A percentile compares a stretch with the other conserved stretches of the same genome.
These are phyloP conservation scores for Ustanciosporium gigantosporum DNA, from an alignment of 1,284 basidiomycete species.

Conservation along the genomic window DNA sequence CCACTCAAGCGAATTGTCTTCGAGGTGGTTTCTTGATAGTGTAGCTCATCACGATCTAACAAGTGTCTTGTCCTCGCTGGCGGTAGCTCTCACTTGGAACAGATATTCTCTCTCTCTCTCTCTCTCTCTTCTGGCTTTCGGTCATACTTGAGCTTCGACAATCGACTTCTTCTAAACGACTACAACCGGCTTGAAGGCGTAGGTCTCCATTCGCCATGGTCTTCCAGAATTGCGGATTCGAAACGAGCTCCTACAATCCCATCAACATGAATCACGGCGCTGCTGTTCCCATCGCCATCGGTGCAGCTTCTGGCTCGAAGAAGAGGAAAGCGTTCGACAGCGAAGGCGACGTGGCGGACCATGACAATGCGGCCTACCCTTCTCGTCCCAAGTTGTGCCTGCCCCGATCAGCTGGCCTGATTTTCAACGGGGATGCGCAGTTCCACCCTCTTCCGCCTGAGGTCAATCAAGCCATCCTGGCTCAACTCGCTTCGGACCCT, in stretches of 20 bases:
- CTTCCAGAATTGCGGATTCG: conserved; percentile 25
- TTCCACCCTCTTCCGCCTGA: conserved; percentile 45
- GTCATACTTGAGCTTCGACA: too few relatives aligned
- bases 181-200: too few relatives aligned
- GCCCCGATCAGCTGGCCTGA: conserved; percentile 17
- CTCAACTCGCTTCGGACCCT: conserved; percentile 28
- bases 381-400: conserved; percentile 24
- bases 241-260: conserved; percentile 9
- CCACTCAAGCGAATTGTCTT: too few relatives aligned
- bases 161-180: too few relatives aligned
- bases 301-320: conserved; percentile 2
- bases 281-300: conserved; percentile 1
- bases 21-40: too few relatives aligned
- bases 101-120: too few relatives aligned
- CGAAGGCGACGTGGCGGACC: conserved; percentile 9
- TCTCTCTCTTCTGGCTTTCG: too few relatives aligned
- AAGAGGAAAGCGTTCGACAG: conserved; percentile 28
- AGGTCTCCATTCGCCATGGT: conserved; percentile 8
- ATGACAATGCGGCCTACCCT: conserved; percentile 2
- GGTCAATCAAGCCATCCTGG: conserved; percentile 37
- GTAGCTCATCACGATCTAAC: too few relatives aligned
- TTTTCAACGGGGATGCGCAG: conserved; percentile 25
- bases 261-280: conserved; percentile 19
- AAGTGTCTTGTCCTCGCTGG: too few relatives aligned
- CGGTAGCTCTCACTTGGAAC: too few relatives aligned